Percentiles rank a stretch among this genome's conserved stretches.
Evolutionary conservation across 108 stramenopile genomes (phyloP).

Genomic region (Nitzschia sp.): DNA sequence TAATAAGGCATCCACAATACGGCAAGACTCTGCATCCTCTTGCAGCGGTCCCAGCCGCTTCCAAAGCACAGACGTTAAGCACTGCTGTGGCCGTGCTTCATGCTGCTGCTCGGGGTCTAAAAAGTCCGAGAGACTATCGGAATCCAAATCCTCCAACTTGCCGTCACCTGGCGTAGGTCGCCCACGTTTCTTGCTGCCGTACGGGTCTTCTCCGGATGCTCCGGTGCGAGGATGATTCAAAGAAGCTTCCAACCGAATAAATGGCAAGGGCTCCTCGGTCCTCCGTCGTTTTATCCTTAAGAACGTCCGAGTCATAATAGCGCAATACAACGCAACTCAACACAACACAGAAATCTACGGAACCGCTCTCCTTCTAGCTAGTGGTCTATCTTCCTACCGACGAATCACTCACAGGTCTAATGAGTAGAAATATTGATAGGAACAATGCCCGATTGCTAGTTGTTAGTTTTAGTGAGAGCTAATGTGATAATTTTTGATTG

Average conservation of each 20-base stretch:
- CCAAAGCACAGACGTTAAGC: slow-evolving; percentile 23
- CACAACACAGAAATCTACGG: no score
- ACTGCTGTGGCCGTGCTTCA: not conserved
- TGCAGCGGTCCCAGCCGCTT: slow-evolving; percentile 19
- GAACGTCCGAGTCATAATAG: slow-evolving; percentile 20
- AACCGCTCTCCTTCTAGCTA: no score
- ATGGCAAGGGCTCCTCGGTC: slow-evolving; percentile 32
- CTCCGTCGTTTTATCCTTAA: slow-evolving; percentile 35
- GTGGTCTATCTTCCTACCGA: no score
- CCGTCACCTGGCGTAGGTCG: not conserved
- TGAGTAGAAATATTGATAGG: no score
- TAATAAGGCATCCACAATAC: slow-evolving; percentile 34
- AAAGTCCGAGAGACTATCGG: not conserved
- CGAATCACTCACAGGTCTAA: no score
- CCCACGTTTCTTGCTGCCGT: not conserved
- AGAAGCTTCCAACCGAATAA: slow-evolving; percentile 27
- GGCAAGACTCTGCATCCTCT: slow-evolving; percentile 13
- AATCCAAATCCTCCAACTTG: not conserved
- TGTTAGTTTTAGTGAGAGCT: no score
- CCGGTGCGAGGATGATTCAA: not conserved
- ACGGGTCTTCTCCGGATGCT: not conserved
- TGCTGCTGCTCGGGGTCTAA: not conserved
- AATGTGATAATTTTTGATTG: no score
- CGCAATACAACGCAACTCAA: no score
- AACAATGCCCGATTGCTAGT: no score